Conservation (phyloP, 192 early-diverging fungal species). For the Paraglomus occultum region DNA sequence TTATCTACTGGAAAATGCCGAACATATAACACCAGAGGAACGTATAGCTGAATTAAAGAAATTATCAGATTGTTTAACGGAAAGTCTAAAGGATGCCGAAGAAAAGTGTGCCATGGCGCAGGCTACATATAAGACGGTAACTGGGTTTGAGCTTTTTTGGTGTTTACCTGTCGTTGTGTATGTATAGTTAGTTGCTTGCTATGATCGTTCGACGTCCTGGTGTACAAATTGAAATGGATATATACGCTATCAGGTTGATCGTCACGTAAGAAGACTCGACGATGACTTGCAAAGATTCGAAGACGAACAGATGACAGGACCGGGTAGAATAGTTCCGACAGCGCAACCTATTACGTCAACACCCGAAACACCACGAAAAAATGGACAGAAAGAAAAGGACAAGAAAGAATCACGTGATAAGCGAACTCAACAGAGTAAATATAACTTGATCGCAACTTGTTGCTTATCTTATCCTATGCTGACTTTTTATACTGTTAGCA, state of each 20-base stretch:
- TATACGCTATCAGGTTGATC: conserved; percentile 62
- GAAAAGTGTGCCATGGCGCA: conserved; percentile 93
- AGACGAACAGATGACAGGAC: conserved; percentile 80
- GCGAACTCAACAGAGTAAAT: conserved; percentile 32
- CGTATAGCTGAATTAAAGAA: conserved; percentile 52
- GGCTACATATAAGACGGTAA: conserved; percentile 89
- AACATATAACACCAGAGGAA: conserved; percentile 53
- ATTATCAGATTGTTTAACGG: conserved; percentile 60
- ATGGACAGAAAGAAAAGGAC: conserved; percentile 38
- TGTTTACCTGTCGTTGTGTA: neutral
- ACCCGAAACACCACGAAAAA: conserved; percentile 43
- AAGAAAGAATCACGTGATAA: conserved; percentile 30
- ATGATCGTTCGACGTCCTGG: neutral
- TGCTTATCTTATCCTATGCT: neutral
- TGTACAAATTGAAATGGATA: too few relatives aligned
- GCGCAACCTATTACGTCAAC: conserved; percentile 33
- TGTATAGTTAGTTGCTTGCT: neutral
- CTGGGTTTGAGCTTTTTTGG: conserved; percentile 1
- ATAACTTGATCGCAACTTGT: neutral
- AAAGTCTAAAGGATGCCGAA: conserved; percentile 82
- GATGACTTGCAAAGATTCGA: conserved; percentile 91
- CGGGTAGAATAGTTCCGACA: conserved; percentile 40
- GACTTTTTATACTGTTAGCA: neutral
- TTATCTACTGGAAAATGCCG: conserved; percentile 67
- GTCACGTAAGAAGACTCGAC: conserved; percentile 85